phyloP scores from a whole-genome alignment of 495 filamentous ascomycete species.

The Penicillium longicatenatum region DNA sequence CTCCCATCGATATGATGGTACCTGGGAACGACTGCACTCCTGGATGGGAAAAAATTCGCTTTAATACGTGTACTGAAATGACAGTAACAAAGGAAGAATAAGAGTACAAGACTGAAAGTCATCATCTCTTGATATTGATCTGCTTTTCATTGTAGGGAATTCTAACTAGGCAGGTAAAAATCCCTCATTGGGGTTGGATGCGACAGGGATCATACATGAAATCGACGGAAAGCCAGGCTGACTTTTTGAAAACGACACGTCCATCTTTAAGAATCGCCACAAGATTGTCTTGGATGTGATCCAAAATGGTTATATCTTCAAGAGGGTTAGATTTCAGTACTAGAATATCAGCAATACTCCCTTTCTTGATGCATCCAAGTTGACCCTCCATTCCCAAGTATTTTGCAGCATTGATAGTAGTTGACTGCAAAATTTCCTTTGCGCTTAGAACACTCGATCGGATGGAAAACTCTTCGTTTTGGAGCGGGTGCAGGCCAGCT shows the following conservation, averaged over 20 bases:
- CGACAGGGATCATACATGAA: conserved; percentile 14
- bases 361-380: conserved; percentile 43
- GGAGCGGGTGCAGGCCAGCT: conserved; percentile 38
- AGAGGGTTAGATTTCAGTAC: conserved; percentile 45
- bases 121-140: no score
- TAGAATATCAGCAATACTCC: conserved; percentile 40
- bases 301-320: conserved; percentile 48
- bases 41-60: no score
- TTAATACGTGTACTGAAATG: no score
- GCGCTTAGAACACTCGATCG: conserved; percentile 39
- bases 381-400: conserved; percentile 37
- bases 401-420: conserved; percentile 49
- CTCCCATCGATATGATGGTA: no score
- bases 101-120: no score
- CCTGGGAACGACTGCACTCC: no score
- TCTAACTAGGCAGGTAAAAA: no score
- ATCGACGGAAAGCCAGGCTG: conserved; percentile 13
- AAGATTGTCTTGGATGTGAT: conserved; percentile 40
- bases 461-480: conserved; percentile 50
- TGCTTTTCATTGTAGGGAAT: no score
- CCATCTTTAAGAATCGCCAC: conserved; percentile 52
- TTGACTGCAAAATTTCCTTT: conserved; percentile 47
- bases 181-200: background rate
- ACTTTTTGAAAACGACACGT: conserved; percentile 29
- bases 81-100: no score